Percentiles rank a stretch among this genome's conserved stretches.
Evolutionary conservation across 2,329 filamentous ascomycete species (phyloP).

Genomic region (Aspergillus spinulosporus): DNA sequence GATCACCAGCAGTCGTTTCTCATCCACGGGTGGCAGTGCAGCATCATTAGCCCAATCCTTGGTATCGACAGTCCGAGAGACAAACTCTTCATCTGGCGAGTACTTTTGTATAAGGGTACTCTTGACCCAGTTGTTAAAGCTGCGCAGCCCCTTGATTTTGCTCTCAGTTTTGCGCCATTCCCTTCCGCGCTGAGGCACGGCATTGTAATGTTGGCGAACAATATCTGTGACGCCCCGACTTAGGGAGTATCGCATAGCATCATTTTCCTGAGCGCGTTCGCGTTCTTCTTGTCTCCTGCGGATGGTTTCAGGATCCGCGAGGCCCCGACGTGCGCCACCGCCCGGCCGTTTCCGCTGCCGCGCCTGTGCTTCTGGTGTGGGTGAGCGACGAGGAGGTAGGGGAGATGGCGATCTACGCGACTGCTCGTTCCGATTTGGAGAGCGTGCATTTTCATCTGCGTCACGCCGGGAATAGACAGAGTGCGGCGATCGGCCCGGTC

Average conservation of each 20-base stretch:
- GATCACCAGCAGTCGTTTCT: conserved; percentile 72
- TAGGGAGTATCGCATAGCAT: conserved; percentile 36
- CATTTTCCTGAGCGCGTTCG: conserved; percentile 43
- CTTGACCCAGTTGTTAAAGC: conserved; percentile 99
- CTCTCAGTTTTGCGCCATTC: conserved; percentile 95
- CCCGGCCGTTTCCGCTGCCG: conserved; percentile 50
- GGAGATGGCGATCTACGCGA: conserved; percentile 42
- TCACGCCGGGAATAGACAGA: conserved; percentile 45
- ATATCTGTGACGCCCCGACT: conserved; percentile 73
- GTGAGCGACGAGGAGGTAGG: conserved; percentile 40
- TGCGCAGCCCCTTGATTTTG: conserved; percentile 89
- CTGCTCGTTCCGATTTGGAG: conserved; percentile 27
- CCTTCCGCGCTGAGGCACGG: conserved; percentile 85
- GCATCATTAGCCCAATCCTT: conserved; percentile 46
- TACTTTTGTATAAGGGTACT: conserved; percentile 97
- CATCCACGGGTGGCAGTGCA: conserved; percentile 32
- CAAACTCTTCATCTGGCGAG: conserved; percentile 74
- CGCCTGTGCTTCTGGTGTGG: conserved; percentile 38
- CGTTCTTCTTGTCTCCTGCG: conserved; percentile 47
- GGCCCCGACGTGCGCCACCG: conserved; percentile 45
- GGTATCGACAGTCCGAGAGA: conserved; percentile 51
- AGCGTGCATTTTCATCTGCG: conserved; percentile 23
- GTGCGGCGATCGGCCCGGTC: conserved; percentile 38
- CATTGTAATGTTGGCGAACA: conserved; percentile 92
- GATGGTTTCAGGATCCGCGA: conserved; percentile 40